Evolutionary conservation across 495 filamentous ascomycete genomes (phyloP).

Genomic region (Lophiotrema nucula): DNA sequence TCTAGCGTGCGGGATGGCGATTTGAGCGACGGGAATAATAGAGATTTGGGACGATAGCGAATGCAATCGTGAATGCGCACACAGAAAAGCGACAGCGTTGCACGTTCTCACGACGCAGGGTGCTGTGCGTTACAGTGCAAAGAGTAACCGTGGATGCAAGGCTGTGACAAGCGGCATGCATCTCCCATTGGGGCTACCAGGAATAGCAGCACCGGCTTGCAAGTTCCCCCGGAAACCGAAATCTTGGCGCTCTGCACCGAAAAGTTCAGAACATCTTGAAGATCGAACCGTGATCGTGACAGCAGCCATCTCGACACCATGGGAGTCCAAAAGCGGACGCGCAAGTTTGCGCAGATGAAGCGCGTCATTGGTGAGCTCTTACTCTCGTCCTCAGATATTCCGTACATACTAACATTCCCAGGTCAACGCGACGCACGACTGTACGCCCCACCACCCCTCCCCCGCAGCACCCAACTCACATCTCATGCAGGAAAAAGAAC

Average conservation of each 20-base stretch:
- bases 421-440: constrained; percentile 51
- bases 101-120: background rate
- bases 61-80: background rate
- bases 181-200: too few relatives aligned
- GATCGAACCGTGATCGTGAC: too few relatives aligned
- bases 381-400: background rate
- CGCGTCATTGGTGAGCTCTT: constrained; percentile 42
- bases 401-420: constrained; percentile 40
- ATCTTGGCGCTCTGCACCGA: constrained; percentile 2
- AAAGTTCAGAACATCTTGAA: too few relatives aligned
- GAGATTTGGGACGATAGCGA: background rate
- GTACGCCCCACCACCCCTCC: constrained; percentile 21
- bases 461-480: background rate
- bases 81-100: background rate
- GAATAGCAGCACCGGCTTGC: constrained; percentile 10
- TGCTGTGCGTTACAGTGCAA: background rate
- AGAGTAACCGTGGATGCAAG: background rate
- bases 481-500: constrained; percentile 48
- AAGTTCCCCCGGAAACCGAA: constrained; percentile 4
- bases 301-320: constrained; percentile 24
- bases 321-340: constrained; percentile 50
- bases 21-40: background rate
- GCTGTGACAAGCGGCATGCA: background rate
- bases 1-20: background rate
- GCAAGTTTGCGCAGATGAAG: constrained; percentile 53